Evolutionary conservation across 2,329 filamentous ascomycete species (phyloP), one percentile per base, ranked within the genome.

Genomic region (Ilyonectria robusta): DNA sequence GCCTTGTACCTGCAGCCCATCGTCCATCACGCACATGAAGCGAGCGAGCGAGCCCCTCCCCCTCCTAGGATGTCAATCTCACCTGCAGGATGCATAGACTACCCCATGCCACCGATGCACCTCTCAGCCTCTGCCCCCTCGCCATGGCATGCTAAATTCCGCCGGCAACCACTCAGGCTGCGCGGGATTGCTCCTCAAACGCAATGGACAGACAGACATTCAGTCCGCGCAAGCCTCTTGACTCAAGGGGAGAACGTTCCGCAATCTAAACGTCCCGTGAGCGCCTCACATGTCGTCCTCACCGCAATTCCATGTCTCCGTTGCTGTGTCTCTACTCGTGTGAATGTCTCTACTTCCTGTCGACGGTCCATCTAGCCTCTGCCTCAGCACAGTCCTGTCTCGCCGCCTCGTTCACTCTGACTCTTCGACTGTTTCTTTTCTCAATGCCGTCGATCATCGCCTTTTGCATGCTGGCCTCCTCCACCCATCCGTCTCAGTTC

Each of bases 21-120:
- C 48, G 17, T n/a, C 46, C 54, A 53, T 54, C 61, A 42, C 46
- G 31, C 50, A 63, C 54, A 63, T 51, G 44, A 42, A 42, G 40
- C 40, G 40, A 42, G n/a, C 15, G 40, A 17, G 15, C 15, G n/a
- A 17, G 15, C 40, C 40, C 40, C 40, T n/a, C 40, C 40, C 17
- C 11, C 40, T 17, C 23, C 55, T 46, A 63, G 46, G 40, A 10
- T 57, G 63, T 53, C 63, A 62, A 57, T 62, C 63, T 67, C 55
- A 59, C 56, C 65, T 64, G 65, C 65, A 67, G 51, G 55, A 40
- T 64, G 65, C 65, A 60, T 64, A 59, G 48, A 64, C 65, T 67
- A 67, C 50, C 59, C 50, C 65, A 65, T 59, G 47, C 62, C 23
- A 55, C 57, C 50, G 51, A 17, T 37, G 19, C 33, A 13, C 61